Conservation (phyloP, 768 basidiomycete species). For the Myochromella boudieri region DNA sequence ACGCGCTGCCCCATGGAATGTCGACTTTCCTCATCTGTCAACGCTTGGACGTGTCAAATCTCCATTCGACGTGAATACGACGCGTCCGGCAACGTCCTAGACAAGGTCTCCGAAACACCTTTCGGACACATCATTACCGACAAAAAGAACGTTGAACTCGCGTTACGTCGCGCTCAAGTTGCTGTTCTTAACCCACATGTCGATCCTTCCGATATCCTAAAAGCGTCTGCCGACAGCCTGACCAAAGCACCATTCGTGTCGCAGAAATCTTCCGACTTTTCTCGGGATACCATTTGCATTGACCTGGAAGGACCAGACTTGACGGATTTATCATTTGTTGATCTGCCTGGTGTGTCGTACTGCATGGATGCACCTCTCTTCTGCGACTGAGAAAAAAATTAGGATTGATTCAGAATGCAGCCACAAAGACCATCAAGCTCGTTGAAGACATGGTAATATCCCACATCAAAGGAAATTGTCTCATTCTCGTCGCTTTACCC, state of each 20-base stretch:
- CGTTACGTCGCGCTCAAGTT: conserved; percentile 42
- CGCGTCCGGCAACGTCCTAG: conserved; percentile 23
- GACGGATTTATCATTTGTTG: conserved; percentile 38
- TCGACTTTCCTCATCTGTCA: conserved; percentile 22
- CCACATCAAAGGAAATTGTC: conserved; percentile 48
- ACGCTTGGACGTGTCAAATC: conserved; percentile 37
- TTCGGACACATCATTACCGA: conserved; percentile 30
- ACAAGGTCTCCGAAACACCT: conserved; percentile 17
- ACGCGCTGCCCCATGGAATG: conserved; percentile 42
- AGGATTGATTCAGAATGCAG: conserved; percentile 54
- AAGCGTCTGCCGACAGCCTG: conserved; percentile 24
- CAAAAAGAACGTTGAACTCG: conserved; percentile 38
- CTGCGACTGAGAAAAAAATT: no score
- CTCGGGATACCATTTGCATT: conserved; percentile 40
- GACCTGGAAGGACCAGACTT: conserved; percentile 37
- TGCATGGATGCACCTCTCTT: background rate
- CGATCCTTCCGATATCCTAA: conserved; percentile 1
- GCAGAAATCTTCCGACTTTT: conserved; percentile 26
- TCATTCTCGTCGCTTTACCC: conserved; percentile 54
- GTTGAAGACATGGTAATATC: conserved; percentile 50
- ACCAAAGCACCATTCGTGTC: conserved; percentile 12
- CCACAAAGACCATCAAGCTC: conserved; percentile 38
- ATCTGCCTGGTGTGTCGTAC: conserved; percentile 40
- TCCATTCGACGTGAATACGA: conserved; percentile 42
- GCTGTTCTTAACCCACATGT: conserved; percentile 21